These are phyloP conservation scores for Aaosphaeria pasadenensis DNA, from an alignment of 2,329 filamentous ascomycete species.

Conservation along the genomic window DNA sequence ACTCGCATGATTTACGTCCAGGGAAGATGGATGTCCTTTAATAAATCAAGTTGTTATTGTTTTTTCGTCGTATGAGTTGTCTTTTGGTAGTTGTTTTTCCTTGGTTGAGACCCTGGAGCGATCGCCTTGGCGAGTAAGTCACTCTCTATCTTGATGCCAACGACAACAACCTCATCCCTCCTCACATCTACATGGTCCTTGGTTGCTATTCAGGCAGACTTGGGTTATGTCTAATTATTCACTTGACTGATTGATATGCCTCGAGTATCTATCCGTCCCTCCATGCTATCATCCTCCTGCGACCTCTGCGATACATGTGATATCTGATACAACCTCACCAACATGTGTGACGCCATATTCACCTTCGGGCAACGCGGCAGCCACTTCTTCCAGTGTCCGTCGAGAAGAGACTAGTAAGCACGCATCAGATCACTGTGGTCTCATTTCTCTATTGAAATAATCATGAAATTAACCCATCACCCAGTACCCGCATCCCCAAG, in stretches of 20 bases:
- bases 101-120: conserved; percentile 25
- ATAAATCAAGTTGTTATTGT: too few relatives aligned
- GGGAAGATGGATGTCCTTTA: neutral
- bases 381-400: conserved; percentile 32
- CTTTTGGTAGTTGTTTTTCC: conserved; percentile 8
- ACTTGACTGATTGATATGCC: too few relatives aligned
- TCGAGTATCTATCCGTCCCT: too few relatives aligned
- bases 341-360: conserved; percentile 32
- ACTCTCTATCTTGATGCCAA: neutral
- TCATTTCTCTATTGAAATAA: neutral
- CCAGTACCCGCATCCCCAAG: conserved; percentile 23
- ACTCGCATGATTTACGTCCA: neutral
- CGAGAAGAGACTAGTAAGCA: conserved; percentile 23
- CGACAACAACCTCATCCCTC: neutral
- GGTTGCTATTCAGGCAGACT: too few relatives aligned
- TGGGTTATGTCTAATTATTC: too few relatives aligned
- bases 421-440: neutral
- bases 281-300: too few relatives aligned
- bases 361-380: conserved; percentile 33
- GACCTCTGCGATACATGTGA: too few relatives aligned
- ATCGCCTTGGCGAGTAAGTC: conserved; percentile 12
- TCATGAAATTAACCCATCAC: neutral
- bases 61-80: too few relatives aligned
- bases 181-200: neutral
- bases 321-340: neutral